A percentile compares a stretch with the other conserved stretches of the same genome.
Evolutionary conservation across 768 basidiomycete species (phyloP).

Genomic region (Trichaptum fuscoviolaceum): DNA sequence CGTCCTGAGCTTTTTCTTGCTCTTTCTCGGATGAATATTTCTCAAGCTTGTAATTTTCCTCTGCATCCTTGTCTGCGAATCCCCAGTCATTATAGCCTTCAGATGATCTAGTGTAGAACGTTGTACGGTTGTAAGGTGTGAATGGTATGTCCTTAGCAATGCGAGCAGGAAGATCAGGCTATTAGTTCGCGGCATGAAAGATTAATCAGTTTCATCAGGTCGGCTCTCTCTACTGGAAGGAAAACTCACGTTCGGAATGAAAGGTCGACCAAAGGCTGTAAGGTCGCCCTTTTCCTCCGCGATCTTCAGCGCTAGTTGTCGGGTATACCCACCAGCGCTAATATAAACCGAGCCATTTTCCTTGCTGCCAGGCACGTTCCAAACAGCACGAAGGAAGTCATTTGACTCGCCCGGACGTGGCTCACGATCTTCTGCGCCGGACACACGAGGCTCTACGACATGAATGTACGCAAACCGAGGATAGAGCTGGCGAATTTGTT

Average conservation of each 20-base stretch:
- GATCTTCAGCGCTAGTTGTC: conserved; percentile 13
- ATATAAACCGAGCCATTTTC: neutral
- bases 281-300: conserved; percentile 17
- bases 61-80: neutral
- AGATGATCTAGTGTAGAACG: neutral
- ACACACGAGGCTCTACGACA: conserved; percentile 29
- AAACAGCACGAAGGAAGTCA: conserved; percentile 8
- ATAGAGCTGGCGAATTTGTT: conserved; percentile 20
- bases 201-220: neutral
- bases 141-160: conserved; percentile 2
- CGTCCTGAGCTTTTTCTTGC: too few relatives aligned
- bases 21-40: neutral
- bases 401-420: conserved; percentile 3
- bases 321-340: conserved; percentile 14
- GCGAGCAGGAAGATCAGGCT: conserved; percentile 1
- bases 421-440: conserved; percentile 8
- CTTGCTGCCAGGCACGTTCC: conserved; percentile 8
- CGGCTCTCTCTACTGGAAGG: neutral
- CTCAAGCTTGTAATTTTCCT: neutral
- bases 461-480: conserved; percentile 39
- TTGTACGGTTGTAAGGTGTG: conserved; percentile 3
- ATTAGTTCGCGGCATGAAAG: neutral
- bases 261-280: conserved; percentile 21
- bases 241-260: conserved; percentile 24
- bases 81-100: neutral